Evolutionary conservation across 179 eudicot genomes (phyloP), one percentile per base, ranked within the genome.

Genomic region (Camellia oleifera): DNA sequence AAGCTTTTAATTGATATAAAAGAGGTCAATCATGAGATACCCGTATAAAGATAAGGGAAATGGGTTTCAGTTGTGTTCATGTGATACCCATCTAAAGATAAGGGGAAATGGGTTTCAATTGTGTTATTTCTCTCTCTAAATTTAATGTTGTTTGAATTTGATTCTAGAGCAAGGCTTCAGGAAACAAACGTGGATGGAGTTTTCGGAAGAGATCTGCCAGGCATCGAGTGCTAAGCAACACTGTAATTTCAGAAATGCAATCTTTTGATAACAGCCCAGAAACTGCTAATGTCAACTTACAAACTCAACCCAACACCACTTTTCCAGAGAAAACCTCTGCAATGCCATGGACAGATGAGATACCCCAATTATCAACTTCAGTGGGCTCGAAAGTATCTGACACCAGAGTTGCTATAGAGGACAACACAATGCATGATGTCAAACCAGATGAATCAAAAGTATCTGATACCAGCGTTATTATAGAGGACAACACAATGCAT

Each of bases 151-250:
- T 60, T 67, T 77, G 17, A 80, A 78, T 57, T 23, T 85, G 65
- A 45, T 79, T 86, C 7, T 86, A 94, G 97, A 82, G 83, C 71
- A 92, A 94, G 88, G 81, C 82, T 48, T 82, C 90, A 53, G 82
- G 83, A 32, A 92, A 89, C 77, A 93, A 91, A 80, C 88, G 93
- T 58, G 89, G 98, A 20, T 94, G 98, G 98, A 91, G 95, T 86
- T 94, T 94, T 66, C 85, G 93, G 66, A 94, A 94, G 81, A 94
- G 83, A 86, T 90, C 96, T 78, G 84, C 93, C 54, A 83, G 89
- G 72, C 93, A 92, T 85, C 91, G 88, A 68, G 89, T 94, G 60
- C 82, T 92, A 80, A 91, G 89, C 88, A 92, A 87, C 87, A 86
- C 83, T 79, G 91, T 86, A 68, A 83, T 72, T 60, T 76, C 92